Percentiles rank a stretch among this genome's conserved stretches.
phyloP scores from a whole-genome alignment of 179 eudicot species.

The Silene noctiflora region DNA sequence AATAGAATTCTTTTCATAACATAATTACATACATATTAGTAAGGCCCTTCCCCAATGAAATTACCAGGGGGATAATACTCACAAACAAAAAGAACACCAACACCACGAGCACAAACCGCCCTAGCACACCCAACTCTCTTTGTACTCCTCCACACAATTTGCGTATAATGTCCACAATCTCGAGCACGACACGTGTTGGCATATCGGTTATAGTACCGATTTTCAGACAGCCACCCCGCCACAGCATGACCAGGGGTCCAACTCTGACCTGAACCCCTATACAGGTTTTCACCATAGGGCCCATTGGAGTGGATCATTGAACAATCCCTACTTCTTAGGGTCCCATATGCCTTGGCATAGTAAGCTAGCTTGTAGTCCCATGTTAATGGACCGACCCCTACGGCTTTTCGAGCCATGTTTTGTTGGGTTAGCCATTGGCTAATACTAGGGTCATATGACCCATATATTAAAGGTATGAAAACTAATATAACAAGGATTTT shows the following conservation, averaged over 20 bases:
- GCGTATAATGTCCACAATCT: constrained; percentile 56
- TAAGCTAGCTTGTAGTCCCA: constrained; percentile 14
- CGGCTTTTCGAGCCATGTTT: constrained; percentile 12
- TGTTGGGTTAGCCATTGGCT: constrained; percentile 18
- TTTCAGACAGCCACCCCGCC: constrained; percentile 41
- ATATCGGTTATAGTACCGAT: constrained; percentile 23
- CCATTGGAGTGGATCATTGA: constrained; percentile 42
- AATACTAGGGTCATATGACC: constrained; percentile 5
- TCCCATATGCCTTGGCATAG: constrained; percentile 7
- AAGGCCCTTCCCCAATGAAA: constrained; percentile 42
- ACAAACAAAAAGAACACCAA: constrained; percentile 45
- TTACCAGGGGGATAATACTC: constrained; percentile 62
- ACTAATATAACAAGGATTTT: not conserved
- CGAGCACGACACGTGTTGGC: constrained; percentile 32
- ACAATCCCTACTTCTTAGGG: constrained; percentile 30
- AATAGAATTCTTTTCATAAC: not conserved
- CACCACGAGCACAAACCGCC: constrained; percentile 35
- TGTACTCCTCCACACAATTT: constrained; percentile 46
- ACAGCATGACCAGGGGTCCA: constrained; percentile 43
- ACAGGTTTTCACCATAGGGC: constrained; percentile 52
- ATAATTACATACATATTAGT: constrained; percentile 19
- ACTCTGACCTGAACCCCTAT: constrained; percentile 40
- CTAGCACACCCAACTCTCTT: constrained; percentile 50
- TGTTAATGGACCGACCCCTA: constrained; percentile 7
- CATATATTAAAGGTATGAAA: constrained; percentile 5